phyloP scores from a whole-genome alignment of 1,284 basidiomycete species.

The Dichomitus squalens region DNA sequence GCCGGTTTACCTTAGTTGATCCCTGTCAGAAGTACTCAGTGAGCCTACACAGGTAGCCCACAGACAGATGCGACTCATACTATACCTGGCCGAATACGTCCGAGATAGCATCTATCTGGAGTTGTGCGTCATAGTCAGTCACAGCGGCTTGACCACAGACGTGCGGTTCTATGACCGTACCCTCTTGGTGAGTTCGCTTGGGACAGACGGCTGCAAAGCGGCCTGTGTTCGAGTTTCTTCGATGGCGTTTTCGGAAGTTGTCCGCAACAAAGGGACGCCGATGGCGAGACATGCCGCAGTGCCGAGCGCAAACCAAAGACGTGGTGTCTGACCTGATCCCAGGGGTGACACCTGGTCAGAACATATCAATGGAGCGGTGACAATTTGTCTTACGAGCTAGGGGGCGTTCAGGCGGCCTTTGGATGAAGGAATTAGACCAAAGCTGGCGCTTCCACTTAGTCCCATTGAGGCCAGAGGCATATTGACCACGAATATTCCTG shows the following conservation, averaged over 20 bases:
- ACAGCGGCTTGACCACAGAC: background rate
- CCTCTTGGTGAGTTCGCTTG: background rate
- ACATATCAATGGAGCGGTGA: background rate
- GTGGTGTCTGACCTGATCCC: background rate
- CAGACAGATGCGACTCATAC: no score
- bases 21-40: background rate
- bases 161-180: background rate
- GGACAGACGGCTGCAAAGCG: background rate
- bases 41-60: no score
- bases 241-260: background rate
- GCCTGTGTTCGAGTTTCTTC: background rate
- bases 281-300: constrained; percentile 3
- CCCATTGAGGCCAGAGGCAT: no score
- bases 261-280: constrained; percentile 11
- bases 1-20: background rate
- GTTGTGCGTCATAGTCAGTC: background rate
- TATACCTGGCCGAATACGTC: background rate
- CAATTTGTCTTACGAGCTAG: background rate
- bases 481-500: no score
- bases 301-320: constrained; percentile 10
- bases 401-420: no score
- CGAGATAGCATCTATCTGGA: background rate
- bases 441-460: no score
- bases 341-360: background rate
- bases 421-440: no score